phyloP scores from a whole-genome alignment of 805 yeast genomes.

The Ogataea methanolica region DNA sequence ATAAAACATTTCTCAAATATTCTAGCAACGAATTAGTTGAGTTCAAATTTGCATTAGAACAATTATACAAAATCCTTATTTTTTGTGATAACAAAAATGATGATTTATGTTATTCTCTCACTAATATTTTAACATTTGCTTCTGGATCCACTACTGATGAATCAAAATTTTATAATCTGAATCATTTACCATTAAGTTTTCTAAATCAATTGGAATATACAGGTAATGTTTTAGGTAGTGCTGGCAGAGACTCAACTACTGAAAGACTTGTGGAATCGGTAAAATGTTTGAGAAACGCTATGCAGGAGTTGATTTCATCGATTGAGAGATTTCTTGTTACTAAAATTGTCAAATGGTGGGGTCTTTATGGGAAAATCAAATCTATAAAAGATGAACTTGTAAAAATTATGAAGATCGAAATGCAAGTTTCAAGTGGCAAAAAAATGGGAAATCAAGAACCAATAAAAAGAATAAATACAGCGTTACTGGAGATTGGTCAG shows the following conservation, averaged over 20 bases:
- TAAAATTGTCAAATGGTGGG: constrained; percentile 43
- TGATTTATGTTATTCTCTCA: constrained; percentile 25
- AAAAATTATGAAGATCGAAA: constrained; percentile 16
- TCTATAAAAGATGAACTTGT: constrained; percentile 30
- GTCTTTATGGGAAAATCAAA: constrained; percentile 36
- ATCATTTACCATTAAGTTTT: constrained; percentile 4
- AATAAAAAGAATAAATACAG: constrained; percentile 4
- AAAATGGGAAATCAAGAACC: neutral
- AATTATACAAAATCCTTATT: constrained; percentile 27
- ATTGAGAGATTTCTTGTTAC: constrained; percentile 29
- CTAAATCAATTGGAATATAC: constrained; percentile 1
- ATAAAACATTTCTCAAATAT: constrained; percentile 44
- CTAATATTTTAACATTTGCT: constrained; percentile 6
- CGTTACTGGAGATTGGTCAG: constrained; percentile 11
- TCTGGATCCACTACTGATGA: constrained; percentile 8
- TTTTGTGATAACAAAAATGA: constrained; percentile 26
- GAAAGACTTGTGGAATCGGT: constrained; percentile 13
- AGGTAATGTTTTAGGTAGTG: constrained; percentile 3
- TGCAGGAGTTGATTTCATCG: constrained; percentile 25
- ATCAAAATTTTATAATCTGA: constrained; percentile 4
- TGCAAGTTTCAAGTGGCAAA: constrained; percentile 1
- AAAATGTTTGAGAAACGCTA: constrained; percentile 12
- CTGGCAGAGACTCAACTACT: constrained; percentile 2
- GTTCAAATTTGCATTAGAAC: constrained; percentile 28
- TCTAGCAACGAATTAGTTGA: constrained; percentile 38